Evolutionary conservation across 2,329 filamentous ascomycete genomes (phyloP).

Genomic region (Fusarium napiforme): DNA sequence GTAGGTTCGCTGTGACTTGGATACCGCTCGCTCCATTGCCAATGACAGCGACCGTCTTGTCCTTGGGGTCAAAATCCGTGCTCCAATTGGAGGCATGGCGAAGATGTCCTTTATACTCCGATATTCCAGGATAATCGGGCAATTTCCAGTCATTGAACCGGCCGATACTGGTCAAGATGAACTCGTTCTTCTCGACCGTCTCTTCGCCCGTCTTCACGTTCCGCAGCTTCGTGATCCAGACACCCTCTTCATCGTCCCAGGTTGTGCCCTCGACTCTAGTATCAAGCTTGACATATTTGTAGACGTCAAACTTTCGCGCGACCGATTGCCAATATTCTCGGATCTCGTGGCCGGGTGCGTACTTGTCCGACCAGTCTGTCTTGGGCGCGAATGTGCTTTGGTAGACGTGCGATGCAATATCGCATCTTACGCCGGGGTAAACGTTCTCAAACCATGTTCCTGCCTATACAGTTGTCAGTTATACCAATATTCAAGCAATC

Average conservation of each 20-base stretch:
- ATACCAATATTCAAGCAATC: fast-evolving
- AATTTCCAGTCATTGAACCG: slow-evolving; percentile 74
- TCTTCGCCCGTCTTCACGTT: slow-evolving; percentile 53
- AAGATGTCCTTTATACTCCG: slow-evolving; percentile 64
- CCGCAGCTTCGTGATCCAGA: slow-evolving; percentile 65
- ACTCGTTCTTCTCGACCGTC: slow-evolving; percentile 63
- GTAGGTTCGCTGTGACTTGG: slow-evolving; percentile 65
- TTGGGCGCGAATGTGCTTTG: slow-evolving; percentile 76
- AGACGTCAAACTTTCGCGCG: slow-evolving; percentile 72
- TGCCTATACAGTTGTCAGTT: slow-evolving; percentile 48
- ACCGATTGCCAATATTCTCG: slow-evolving; percentile 72
- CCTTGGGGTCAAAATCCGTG: slow-evolving; percentile 57
- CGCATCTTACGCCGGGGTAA: slow-evolving; percentile 74
- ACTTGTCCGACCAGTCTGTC: slow-evolving; percentile 74
- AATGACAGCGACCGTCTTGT: slow-evolving; percentile 67
- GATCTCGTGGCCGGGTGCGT: slow-evolving; percentile 75
- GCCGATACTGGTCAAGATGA: slow-evolving; percentile 72
- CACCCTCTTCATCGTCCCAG: slow-evolving; percentile 64
- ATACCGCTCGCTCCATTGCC: slow-evolving; percentile 72
- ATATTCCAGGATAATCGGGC: slow-evolving; percentile 68
- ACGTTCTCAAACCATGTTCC: slow-evolving; percentile 66
- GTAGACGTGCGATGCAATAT: slow-evolving; percentile 77
- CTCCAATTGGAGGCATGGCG: slow-evolving; percentile 73
- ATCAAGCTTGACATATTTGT: slow-evolving; percentile 65
- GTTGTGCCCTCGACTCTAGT: slow-evolving; percentile 65